phyloP scores from a whole-genome alignment of 805 yeast genomes.

The Scheffersomyces ergatensis region DNA sequence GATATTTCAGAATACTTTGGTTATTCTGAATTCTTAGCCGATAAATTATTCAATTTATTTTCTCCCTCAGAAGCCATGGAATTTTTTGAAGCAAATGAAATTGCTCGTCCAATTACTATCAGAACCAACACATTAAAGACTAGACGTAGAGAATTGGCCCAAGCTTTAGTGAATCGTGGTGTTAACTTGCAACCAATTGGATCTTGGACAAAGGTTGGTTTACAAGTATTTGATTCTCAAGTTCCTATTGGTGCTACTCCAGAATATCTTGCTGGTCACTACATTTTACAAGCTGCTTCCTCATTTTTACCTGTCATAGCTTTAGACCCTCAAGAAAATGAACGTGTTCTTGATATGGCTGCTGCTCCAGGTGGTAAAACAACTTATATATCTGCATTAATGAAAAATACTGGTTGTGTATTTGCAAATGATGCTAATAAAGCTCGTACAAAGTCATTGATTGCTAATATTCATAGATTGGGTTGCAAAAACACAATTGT shows the following conservation, averaged over 20 bases:
- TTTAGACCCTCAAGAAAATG: constrained; percentile 93
- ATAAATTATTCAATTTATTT: constrained; percentile 86
- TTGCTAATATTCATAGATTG: constrained; percentile 95
- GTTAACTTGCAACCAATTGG: constrained; percentile 97
- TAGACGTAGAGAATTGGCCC: constrained; percentile 94
- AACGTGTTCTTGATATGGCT: constrained; percentile 96
- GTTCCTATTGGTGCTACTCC: constrained; percentile 99
- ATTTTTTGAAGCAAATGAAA: constrained; percentile 97
- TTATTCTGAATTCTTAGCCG: constrained; percentile 87
- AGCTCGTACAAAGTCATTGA: constrained; percentile 91
- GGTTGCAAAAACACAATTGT: constrained; percentile 97
- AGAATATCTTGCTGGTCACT: constrained; percentile 96
- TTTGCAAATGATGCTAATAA: constrained; percentile 98
- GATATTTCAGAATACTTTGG: constrained; percentile 96
- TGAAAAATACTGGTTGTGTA: constrained; percentile 97
- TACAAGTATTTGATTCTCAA: constrained; percentile 95
- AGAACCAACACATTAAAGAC: constrained; percentile 96
- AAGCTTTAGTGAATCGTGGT: constrained; percentile 91
- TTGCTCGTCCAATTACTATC: constrained; percentile 92
- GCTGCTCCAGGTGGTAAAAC: constrained; percentile 99
- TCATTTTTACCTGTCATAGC: constrained; percentile 98
- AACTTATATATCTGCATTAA: constrained; percentile 88
- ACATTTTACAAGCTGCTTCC: constrained; percentile 97
- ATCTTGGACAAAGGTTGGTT: constrained; percentile 96
- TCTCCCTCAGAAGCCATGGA: constrained; percentile 97